These are phyloP conservation scores for Globisporangium recalcitrans DNA, from an alignment of 352 stramenopile genomes.

Conservation along the genomic window DNA sequence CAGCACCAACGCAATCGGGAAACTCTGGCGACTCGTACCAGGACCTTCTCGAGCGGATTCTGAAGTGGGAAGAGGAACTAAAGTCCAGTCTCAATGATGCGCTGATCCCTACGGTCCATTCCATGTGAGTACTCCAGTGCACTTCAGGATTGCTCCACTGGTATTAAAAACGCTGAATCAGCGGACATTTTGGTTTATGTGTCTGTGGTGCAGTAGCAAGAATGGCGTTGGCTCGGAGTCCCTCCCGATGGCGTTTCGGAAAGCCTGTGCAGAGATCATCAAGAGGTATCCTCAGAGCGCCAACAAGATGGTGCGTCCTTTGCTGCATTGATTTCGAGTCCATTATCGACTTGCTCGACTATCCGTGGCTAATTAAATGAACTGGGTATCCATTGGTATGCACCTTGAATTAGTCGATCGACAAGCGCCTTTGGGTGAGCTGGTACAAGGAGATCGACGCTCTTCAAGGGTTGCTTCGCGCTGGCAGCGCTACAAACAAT, in stretches of 20 bases:
- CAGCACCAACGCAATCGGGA: not conserved
- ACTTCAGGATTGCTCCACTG: not conserved
- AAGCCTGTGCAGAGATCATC: slow-evolving; percentile 35
- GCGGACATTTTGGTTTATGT: not conserved
- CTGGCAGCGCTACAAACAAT: slow-evolving; percentile 9
- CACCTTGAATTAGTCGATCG: slow-evolving; percentile 28
- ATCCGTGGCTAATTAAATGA: not conserved
- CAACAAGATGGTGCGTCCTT: slow-evolving; percentile 28
- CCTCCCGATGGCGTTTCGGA: slow-evolving; percentile 19
- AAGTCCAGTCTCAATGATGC: not conserved
- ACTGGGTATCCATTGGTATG: not conserved
- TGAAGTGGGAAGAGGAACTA: slow-evolving; percentile 6
- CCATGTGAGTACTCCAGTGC: slow-evolving; percentile 1
- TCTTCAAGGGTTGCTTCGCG: slow-evolving; percentile 18
- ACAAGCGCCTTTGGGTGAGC: slow-evolving; percentile 53
- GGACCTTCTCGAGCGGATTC: slow-evolving; percentile 5
- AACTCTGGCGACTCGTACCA: not conserved
- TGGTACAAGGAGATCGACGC: slow-evolving; percentile 57
- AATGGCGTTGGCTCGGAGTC: not conserved
- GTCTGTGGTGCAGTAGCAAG: not conserved
- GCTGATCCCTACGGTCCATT: not conserved
- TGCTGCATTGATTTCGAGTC: not conserved
- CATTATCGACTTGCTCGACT: not conserved
- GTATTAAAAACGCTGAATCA: not conserved
- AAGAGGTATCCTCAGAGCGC: slow-evolving; percentile 26